Conservation (phyloP, 1,139 yeast species). For the Candida glucosophila region DNA sequence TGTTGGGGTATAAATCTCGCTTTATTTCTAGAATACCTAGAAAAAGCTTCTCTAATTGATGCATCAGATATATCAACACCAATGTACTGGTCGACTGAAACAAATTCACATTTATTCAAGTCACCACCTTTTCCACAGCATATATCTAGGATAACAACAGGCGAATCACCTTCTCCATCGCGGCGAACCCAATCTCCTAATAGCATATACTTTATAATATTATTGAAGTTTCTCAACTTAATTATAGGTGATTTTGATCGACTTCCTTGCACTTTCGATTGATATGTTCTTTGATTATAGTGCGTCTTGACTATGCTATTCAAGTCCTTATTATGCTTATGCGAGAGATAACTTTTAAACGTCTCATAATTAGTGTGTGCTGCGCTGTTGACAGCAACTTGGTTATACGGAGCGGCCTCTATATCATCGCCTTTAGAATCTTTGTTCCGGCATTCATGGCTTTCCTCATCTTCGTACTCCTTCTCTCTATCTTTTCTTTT, state of each 20-base stretch:
- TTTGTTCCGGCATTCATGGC: slow-evolving; percentile 3
- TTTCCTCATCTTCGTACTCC: slow-evolving; percentile 1
- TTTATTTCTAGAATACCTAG: slow-evolving; percentile 49
- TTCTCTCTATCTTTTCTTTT: slow-evolving; percentile 1
- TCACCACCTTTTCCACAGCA: slow-evolving; percentile 99
- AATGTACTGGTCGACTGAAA: slow-evolving; percentile 64
- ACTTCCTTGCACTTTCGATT: slow-evolving; percentile 49
- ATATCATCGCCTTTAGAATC: slow-evolving; percentile 7
- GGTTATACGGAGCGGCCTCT: slow-evolving; percentile 22
- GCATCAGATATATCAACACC: slow-evolving; percentile 92
- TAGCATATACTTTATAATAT: slow-evolving; percentile 83
- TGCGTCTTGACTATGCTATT: slow-evolving; percentile 68
- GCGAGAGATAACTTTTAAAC: slow-evolving; percentile 33
- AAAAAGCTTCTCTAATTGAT: slow-evolving; percentile 76
- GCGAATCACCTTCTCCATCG: slow-evolving; percentile 37
- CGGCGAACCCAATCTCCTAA: slow-evolving; percentile 55
- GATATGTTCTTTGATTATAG: slow-evolving; percentile 77
- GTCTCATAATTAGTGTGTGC: slow-evolving; percentile 25
- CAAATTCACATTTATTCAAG: slow-evolving; percentile 77
- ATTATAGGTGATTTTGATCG: slow-evolving; percentile 78
- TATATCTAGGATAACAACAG: slow-evolving; percentile 53
- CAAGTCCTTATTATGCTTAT: slow-evolving; percentile 28
- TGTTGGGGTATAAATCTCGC: slow-evolving; percentile 27
- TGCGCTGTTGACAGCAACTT: slow-evolving; percentile 24
- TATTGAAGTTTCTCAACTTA: slow-evolving; percentile 81